phyloP scores from a whole-genome alignment of 306 rosid genomes.

The Fragaria ananassa region DNA sequence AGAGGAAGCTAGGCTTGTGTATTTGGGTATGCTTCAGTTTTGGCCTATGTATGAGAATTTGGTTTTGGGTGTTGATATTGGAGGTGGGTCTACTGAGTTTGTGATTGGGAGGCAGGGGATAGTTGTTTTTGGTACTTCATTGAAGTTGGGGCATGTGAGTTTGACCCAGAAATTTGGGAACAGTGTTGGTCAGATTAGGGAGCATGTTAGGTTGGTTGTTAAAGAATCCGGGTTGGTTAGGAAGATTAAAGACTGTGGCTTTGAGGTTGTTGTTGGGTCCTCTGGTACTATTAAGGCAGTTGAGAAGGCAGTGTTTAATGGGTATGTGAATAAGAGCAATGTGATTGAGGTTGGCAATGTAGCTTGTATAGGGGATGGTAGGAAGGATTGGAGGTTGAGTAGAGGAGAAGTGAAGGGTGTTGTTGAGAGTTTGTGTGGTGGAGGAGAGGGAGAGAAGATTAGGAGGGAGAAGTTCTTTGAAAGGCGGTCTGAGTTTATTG shows the following conservation, averaged over 20 bases:
- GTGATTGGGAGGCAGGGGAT: slow-evolving; percentile 35
- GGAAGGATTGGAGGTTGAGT: slow-evolving; percentile 34
- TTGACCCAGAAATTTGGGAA: slow-evolving; percentile 32
- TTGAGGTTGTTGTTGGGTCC: slow-evolving; percentile 36
- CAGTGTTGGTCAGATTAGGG: slow-evolving; percentile 21
- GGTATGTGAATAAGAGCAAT: slow-evolving; percentile 8
- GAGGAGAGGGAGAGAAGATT: slow-evolving; percentile 23
- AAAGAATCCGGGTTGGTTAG: slow-evolving; percentile 28
- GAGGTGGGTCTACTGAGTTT: slow-evolving; percentile 49
- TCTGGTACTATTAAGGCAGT: slow-evolving; percentile 40
- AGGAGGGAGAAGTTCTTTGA: slow-evolving; percentile 24
- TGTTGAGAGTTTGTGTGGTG: slow-evolving; percentile 27
- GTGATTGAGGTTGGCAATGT: slow-evolving; percentile 8
- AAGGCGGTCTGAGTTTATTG: slow-evolving; percentile 34
- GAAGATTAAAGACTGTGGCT: slow-evolving; percentile 24
- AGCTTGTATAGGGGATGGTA: slow-evolving; percentile 9
- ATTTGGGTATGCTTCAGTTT: slow-evolving; percentile 35
- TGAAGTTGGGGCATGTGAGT: slow-evolving; percentile 42
- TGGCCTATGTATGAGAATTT: slow-evolving; percentile 23
- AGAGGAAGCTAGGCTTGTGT: slow-evolving; percentile 42
- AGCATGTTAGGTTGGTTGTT: slow-evolving; percentile 26
- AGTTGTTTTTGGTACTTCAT: slow-evolving; percentile 25
- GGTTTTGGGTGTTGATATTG: slow-evolving; percentile 36
- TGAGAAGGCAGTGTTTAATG: slow-evolving; percentile 29
- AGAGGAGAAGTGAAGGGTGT: slow-evolving; percentile 32